phyloP scores from a whole-genome alignment of 2,329 filamentous ascomycete genomes.

The Aspergillus spinulosporus region DNA sequence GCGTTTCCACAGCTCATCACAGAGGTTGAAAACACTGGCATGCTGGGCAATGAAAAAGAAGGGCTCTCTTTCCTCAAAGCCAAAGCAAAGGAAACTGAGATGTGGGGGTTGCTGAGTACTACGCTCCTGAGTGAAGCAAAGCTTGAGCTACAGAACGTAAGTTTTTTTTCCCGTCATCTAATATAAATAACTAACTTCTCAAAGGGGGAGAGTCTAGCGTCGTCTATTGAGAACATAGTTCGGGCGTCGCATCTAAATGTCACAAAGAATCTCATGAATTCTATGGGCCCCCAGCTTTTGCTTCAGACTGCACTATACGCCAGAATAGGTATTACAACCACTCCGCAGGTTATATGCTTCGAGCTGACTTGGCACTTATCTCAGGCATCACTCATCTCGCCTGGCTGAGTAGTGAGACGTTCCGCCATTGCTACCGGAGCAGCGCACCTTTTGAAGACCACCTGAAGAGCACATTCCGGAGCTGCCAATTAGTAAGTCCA shows the following conservation, averaged over 20 bases:
- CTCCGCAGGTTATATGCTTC: not conserved
- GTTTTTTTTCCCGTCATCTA: slow-evolving; percentile 29
- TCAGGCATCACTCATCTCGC: slow-evolving; percentile 56
- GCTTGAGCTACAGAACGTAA: slow-evolving; percentile 70
- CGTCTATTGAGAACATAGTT: slow-evolving; percentile 74
- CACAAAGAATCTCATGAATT: slow-evolving; percentile 70
- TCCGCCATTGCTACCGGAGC: slow-evolving; percentile 70
- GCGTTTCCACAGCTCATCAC: slow-evolving; percentile 75
- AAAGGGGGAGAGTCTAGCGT: slow-evolving; percentile 58
- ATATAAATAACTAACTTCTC: slow-evolving; percentile 20
- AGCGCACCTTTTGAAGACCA: slow-evolving; percentile 71
- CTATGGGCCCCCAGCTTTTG: slow-evolving; percentile 72
- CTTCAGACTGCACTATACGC: slow-evolving; percentile 73
- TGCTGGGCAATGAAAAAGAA: slow-evolving; percentile 77
- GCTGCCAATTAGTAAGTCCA: slow-evolving; percentile 59
- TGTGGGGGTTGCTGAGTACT: slow-evolving; percentile 81
- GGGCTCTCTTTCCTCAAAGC: slow-evolving; percentile 79
- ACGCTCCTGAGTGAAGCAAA: slow-evolving; percentile 85
- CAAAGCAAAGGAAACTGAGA: slow-evolving; percentile 81
- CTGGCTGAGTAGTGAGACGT: slow-evolving; percentile 66
- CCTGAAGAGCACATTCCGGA: slow-evolving; percentile 70
- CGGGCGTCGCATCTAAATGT: slow-evolving; percentile 79
- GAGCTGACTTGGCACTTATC: slow-evolving; percentile 13
- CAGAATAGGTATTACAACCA: slow-evolving; percentile 61
- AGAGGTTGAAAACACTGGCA: slow-evolving; percentile 68